phyloP scores from a whole-genome alignment of 2,329 filamentous ascomycete species.

The Aureobasidium sp. region DNA sequence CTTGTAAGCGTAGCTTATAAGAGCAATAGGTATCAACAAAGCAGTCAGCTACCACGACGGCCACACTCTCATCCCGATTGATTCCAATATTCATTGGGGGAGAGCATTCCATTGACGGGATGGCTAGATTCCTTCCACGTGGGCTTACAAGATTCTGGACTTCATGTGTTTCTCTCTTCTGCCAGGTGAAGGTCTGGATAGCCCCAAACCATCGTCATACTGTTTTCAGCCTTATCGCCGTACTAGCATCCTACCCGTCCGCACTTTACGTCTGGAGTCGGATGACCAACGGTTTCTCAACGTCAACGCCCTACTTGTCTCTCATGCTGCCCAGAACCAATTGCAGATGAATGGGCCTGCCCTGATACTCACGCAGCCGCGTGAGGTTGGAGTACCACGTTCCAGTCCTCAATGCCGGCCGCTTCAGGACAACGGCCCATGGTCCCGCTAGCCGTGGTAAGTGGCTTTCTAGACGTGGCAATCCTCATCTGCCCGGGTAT shows the following conservation, averaged over 20 bases:
- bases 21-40: no score
- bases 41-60: neutral
- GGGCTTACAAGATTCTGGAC: neutral
- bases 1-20: neutral
- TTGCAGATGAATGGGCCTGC: neutral
- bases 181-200: neutral
- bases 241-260: neutral
- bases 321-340: neutral
- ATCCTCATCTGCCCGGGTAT: neutral
- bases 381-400: neutral
- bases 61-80: no score
- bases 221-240: neutral
- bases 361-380: neutral
- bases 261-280: neutral
- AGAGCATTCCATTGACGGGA: neutral
- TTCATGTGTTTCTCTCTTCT: neutral
- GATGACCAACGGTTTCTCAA: neutral
- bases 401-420: neutral
- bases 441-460: neutral
- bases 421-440: neutral
- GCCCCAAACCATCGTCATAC: neutral
- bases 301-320: neutral
- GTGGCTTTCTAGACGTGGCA: conserved; percentile 1
- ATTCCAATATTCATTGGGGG: neutral
- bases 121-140: neutral